Conservation (phyloP, 1,284 basidiomycete genomes). For the Schizopora paradoxa region DNA sequence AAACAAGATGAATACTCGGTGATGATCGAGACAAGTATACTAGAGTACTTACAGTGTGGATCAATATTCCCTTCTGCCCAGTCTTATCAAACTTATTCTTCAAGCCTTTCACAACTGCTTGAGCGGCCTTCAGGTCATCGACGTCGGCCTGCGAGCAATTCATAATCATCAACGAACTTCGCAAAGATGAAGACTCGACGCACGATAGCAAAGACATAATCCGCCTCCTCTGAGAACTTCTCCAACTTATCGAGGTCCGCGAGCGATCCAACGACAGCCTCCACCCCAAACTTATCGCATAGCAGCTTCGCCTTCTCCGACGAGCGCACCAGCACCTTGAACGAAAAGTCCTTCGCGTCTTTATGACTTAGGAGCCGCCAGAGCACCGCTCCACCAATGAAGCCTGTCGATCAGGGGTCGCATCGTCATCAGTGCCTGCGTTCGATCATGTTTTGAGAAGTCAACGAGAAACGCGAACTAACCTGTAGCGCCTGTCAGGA, state of each 20-base stretch:
- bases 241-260: constrained; percentile 31
- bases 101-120: constrained; percentile 41
- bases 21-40: neutral
- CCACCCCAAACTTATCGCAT: constrained; percentile 29
- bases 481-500: constrained; percentile 13
- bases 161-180: neutral
- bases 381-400: constrained; percentile 40
- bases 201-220: constrained; percentile 33
- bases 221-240: constrained; percentile 27
- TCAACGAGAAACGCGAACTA: neutral
- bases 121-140: constrained; percentile 35
- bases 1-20: neutral
- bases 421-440: too few species aligned
- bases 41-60: constrained; percentile 43
- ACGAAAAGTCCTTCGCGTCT: constrained; percentile 29
- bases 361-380: constrained; percentile 35
- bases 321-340: constrained; percentile 38
- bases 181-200: constrained; percentile 3
- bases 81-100: constrained; percentile 37
- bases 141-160: constrained; percentile 33
- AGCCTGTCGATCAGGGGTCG: too few species aligned
- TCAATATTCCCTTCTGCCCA: constrained; percentile 40
- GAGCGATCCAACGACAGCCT: constrained; percentile 35
- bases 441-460: too few species aligned
- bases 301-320: constrained; percentile 37